Conservation (phyloP, 2,329 filamentous ascomycete genomes). For the Botrytis elliptica region DNA sequence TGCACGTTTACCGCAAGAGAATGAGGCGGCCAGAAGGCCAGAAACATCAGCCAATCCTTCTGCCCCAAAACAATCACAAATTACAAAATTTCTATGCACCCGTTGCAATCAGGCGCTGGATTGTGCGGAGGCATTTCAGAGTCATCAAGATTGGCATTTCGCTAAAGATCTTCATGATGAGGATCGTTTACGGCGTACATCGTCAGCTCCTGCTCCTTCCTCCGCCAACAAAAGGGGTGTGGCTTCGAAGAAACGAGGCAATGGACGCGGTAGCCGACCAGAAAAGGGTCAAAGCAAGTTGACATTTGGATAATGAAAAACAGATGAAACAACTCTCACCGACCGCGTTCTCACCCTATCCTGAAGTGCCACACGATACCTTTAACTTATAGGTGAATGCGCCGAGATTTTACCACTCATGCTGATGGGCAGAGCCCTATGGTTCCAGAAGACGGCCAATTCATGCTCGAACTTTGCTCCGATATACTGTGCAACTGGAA, state of each 20-base stretch:
- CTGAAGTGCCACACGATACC: conserved; percentile 33
- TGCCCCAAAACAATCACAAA: conserved; percentile 40
- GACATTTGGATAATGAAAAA: conserved; percentile 47
- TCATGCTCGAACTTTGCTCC: conserved; percentile 5
- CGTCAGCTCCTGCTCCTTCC: conserved; percentile 24
- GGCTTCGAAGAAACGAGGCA: conserved; percentile 32
- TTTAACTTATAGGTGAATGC: conserved; percentile 18
- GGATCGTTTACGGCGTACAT: conserved; percentile 26
- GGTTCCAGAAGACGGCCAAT: conserved; percentile 8
- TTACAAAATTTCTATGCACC: conserved; percentile 52
- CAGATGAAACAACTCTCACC: conserved; percentile 14
- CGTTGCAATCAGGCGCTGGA: conserved; percentile 65
- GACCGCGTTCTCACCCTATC: conserved; percentile 28
- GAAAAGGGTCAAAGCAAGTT: conserved; percentile 62
- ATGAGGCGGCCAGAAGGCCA: conserved; percentile 38
- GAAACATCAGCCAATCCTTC: conserved; percentile 28
- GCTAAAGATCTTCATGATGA: conserved; percentile 76
- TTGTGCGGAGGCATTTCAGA: conserved; percentile 58
- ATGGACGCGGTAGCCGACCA: conserved; percentile 28
- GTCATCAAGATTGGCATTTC: conserved; percentile 93
- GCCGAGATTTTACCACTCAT: conserved; percentile 4
- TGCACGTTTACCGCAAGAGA: conserved; percentile 24
- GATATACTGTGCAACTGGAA: conserved; percentile 4
- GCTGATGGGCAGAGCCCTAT: conserved; percentile 15
- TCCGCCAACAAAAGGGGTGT: conserved; percentile 39